phyloP scores from a whole-genome alignment of 2,329 filamentous ascomycete genomes.

The Fusarium annulatum region DNA sequence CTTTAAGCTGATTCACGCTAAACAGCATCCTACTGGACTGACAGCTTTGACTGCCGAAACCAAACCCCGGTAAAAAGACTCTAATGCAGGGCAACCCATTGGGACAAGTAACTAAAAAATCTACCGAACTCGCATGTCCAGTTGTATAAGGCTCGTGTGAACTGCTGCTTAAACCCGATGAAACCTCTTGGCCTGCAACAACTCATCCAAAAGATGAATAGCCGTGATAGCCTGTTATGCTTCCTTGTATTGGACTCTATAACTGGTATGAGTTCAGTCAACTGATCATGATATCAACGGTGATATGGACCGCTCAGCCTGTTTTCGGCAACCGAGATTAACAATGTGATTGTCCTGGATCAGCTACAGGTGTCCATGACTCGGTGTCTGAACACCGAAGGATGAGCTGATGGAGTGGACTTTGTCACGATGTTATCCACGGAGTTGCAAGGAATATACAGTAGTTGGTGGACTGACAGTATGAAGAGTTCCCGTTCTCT shows the following conservation, averaged over 20 bases:
- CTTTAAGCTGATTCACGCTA: neutral
- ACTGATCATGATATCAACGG: neutral
- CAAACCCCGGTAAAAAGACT: slow-evolving; percentile 1
- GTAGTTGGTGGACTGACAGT: neutral
- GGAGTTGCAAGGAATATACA: neutral
- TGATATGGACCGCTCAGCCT: neutral
- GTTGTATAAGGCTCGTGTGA: neutral
- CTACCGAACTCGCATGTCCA: slow-evolving; percentile 8
- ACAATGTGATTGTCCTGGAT: neutral
- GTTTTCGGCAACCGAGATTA: slow-evolving; percentile 9
- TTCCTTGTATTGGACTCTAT: neutral
- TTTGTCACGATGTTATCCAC: slow-evolving; percentile 12
- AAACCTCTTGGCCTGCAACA: neutral
- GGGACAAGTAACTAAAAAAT: neutral
- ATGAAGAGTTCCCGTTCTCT: slow-evolving; percentile 6
- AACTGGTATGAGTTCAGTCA: neutral
- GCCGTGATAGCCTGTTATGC: slow-evolving; percentile 2
- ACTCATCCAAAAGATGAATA: neutral
- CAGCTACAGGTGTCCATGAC: slow-evolving; percentile 3
- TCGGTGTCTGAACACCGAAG: neutral
- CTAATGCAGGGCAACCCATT: slow-evolving; percentile 12
- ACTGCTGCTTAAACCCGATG: neutral
- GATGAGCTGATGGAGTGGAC: slow-evolving; percentile 11
- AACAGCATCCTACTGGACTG: neutral
- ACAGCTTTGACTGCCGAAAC: slow-evolving; percentile 17